A percentile compares a stretch with the other conserved stretches of the same genome.
These are phyloP conservation scores for Paramecium sexaurelia DNA, from an alignment of 73 alveolate genomes.

Conservation along the genomic window DNA sequence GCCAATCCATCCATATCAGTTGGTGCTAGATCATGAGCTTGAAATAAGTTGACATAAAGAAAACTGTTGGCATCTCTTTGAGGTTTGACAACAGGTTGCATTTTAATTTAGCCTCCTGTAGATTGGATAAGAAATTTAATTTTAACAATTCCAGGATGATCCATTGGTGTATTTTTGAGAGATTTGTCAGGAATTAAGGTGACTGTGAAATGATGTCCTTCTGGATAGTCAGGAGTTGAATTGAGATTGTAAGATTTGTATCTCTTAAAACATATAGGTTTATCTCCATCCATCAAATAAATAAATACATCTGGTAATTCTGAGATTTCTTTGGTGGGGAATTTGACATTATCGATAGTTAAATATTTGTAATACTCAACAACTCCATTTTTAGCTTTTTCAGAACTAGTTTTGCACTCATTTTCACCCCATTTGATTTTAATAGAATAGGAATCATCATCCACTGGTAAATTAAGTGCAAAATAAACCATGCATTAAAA, in stretches of 20 bases:
- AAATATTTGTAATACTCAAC: slow-evolving; percentile 28
- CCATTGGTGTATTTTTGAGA: slow-evolving; percentile 53
- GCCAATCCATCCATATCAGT: slow-evolving; percentile 64
- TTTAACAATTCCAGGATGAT: slow-evolving; percentile 58
- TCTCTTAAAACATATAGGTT: slow-evolving; percentile 61
- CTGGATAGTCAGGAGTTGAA: not conserved
- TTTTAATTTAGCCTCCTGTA: slow-evolving; percentile 22
- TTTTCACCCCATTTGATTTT: slow-evolving; percentile 61
- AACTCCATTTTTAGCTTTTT: slow-evolving; percentile 61
- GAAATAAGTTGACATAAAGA: slow-evolving; percentile 29
- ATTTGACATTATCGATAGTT: not conserved
- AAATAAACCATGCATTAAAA: not conserved
- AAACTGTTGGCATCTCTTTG: not conserved
- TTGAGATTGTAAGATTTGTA: slow-evolving; percentile 8
- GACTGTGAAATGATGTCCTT: slow-evolving; percentile 3
- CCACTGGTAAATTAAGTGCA: slow-evolving; percentile 35
- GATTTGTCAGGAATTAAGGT: slow-evolving; percentile 64
- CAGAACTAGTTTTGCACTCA: slow-evolving; percentile 19
- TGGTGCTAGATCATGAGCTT: slow-evolving; percentile 60
- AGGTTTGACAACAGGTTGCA: not conserved
- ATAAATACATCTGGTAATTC: slow-evolving; percentile 66
- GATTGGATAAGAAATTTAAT: not conserved
- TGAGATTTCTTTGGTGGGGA: not conserved
- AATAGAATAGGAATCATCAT: slow-evolving; percentile 49
- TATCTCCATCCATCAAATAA: slow-evolving; percentile 65